phyloP scores from a whole-genome alignment of 257 asterid genomes.

The Haberlea rhodopensis region DNA sequence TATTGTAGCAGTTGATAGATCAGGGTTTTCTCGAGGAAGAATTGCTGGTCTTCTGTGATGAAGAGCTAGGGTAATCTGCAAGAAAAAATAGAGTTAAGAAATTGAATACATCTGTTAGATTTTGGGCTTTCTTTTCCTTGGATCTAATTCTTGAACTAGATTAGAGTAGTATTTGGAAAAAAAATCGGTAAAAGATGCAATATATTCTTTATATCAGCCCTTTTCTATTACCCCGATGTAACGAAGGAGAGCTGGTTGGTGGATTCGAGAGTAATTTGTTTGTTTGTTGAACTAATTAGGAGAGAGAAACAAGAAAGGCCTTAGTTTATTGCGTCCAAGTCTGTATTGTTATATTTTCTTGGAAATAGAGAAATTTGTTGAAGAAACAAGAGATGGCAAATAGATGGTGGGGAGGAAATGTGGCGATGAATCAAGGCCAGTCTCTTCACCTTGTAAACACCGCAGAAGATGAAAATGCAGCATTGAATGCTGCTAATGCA shows the following conservation, averaged over 20 bases:
- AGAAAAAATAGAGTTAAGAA: conserved; percentile 12
- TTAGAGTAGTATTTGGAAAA: neutral
- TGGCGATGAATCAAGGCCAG: conserved; percentile 51
- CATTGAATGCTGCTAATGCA: conserved; percentile 23
- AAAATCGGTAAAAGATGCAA: neutral
- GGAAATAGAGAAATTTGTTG: conserved; percentile 27
- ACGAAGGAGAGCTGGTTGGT: conserved; percentile 25
- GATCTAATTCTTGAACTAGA: conserved; percentile 12
- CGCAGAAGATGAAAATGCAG: conserved; percentile 32
- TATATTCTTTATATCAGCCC: neutral
- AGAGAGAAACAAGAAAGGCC: conserved; percentile 21
- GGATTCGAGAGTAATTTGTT: conserved; percentile 22
- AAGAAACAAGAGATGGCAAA: conserved; percentile 49
- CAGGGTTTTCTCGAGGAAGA: neutral
- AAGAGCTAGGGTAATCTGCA: conserved; percentile 2
- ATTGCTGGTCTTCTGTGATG: neutral
- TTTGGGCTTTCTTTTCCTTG: neutral
- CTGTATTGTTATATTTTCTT: conserved; percentile 19
- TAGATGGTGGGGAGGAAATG: conserved; percentile 77
- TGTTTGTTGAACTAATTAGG: conserved; percentile 28
- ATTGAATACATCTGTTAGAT: conserved; percentile 5
- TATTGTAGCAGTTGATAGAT: conserved; percentile 7
- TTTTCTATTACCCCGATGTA: neutral
- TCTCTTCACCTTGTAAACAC: conserved; percentile 46
- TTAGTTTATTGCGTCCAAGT: neutral